Conservation (phyloP, 495 filamentous ascomycete genomes). For the Penicillium mononematosum region DNA sequence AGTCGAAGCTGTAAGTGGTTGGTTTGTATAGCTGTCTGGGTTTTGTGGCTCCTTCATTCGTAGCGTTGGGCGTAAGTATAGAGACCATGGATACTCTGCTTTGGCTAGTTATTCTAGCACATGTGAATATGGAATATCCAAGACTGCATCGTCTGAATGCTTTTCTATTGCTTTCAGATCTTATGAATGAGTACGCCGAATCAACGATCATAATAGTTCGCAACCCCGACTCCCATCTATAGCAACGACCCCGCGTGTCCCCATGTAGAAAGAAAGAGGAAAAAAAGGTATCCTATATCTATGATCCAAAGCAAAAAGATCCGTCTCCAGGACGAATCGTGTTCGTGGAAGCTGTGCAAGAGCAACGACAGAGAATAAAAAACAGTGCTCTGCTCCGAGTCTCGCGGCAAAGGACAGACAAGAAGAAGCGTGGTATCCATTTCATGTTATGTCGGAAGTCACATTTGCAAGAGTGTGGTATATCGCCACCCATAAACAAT, state of each 20-base stretch:
- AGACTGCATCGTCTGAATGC: background rate
- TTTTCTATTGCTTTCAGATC: slow-evolving; percentile 14
- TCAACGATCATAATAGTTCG: background rate
- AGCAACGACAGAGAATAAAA: slow-evolving; percentile 8
- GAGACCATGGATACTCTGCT: background rate
- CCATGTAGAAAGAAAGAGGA: background rate
- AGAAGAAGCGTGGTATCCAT: slow-evolving; percentile 10
- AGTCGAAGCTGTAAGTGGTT: slow-evolving; percentile 37
- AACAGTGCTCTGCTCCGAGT: slow-evolving; percentile 8
- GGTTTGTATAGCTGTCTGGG: slow-evolving; percentile 4
- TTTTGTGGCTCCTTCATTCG: background rate
- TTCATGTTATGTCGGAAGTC: slow-evolving; percentile 6
- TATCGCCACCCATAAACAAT: background rate
- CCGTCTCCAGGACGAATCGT: slow-evolving; percentile 14
- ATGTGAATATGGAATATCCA: background rate
- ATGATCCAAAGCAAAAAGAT: slow-evolving; percentile 13
- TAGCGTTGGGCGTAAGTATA: background rate
- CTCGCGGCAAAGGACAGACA: slow-evolving; percentile 6
- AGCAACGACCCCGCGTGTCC: slow-evolving; percentile 17
- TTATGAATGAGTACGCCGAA: slow-evolving; percentile 9
- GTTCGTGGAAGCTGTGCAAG: slow-evolving; percentile 3
- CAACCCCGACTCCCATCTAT: slow-evolving; percentile 18
- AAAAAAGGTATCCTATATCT: slow-evolving; percentile 12
- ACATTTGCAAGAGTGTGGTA: slow-evolving; percentile 7
- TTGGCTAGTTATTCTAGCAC: background rate